Evolutionary conservation across 495 filamentous ascomycete species (phyloP), one percentile per base, ranked within the genome.

Genomic region (Lophium mytilinum): DNA sequence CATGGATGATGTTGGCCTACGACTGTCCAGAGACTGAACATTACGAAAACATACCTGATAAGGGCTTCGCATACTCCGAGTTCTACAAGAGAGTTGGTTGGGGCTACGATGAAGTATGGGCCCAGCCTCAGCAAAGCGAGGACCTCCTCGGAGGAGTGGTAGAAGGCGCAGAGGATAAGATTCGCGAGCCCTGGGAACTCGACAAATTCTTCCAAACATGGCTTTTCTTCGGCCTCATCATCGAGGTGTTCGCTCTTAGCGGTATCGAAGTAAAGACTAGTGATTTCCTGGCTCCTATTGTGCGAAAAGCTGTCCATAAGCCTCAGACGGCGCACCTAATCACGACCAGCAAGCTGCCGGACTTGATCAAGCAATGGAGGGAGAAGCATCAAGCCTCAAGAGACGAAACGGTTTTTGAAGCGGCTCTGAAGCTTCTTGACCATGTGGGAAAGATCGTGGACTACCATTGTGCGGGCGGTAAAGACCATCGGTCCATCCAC

Each of bases 191-290:
- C 7, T 53, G 50, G 50, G 50, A 53, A 24, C 36, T 53, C 17
- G 50, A 53, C 15, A 37, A 19, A 24, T 53, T 53, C 50, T 53
- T 53, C n/a, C 50, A 53, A 14, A 53, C 50, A 15, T 53, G 50
- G 50, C 50, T 53, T 11, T 24, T 53, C 50, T 53, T 53, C 35
- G 50, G 50, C n/a, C 50, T 53, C 37, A 53, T 53, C 50, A 53
- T 53, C 39, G 50, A 53, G 21, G 50, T 53, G 17, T 53, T 53
- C 21, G 19, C 10, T 3, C 50, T 53, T 6, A 41, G 12, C 19
- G 50, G 34, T 19, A 53, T 53, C 5, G 18, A 40, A 40, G 36
- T 53, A 8, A 53, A 19, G 15, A 53, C 50, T 15, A 18, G 11
- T 15, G 50, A 53, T 41, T 53, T 53, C 21, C 50, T 53, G 15